Evolutionary conservation across 2,329 filamentous ascomycete genomes (phyloP), one percentile per base, ranked within the genome.

Genomic region (Pseudocercospora eumusae): DNA sequence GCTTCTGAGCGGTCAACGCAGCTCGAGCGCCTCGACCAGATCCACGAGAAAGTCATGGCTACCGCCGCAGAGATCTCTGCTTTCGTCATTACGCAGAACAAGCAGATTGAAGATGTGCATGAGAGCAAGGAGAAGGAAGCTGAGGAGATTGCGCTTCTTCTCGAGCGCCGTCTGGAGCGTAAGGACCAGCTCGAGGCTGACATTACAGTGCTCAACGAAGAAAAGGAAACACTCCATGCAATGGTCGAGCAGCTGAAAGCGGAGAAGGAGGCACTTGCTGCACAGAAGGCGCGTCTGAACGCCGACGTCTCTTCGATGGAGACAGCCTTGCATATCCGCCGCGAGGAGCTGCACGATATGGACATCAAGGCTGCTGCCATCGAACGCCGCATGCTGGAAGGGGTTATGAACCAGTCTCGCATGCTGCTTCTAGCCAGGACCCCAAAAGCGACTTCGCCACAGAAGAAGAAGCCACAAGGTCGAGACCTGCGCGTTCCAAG

Each of bases 351-450:
- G 62, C 87, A 91, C 50, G 84, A 90, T 25, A 97, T 99, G 90
- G 93, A 98, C 75, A 81, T 84, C 10, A 90, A 93, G 65, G 95
- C 93, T 2, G 92, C 97, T 75, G 86, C 87, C 3, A 82, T 99
- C 23, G 95, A 99, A 78, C 90, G 93, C 57, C 88, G 95, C 25
- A 96, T 99, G 68, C 80, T 99, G 31, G 93, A 98, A 68, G 93
- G 93, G 25, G 91, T 98, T 65, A 96, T 99, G 79, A 93, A 98
- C 70, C 93, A 98, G 75, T 97, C 93, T 20, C 89, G 93, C 6
- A 88, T 93, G 25, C 83, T 97, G n/a, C 84, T 98, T 61, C 90
- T 95, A 80, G 82, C 86, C 68, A 88, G 91, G 78, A 71, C 71
- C 7, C 79, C 84, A 58, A 72, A 74, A 71, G 33, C 78, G 75